phyloP scores from a whole-genome alignment of 2,329 filamentous ascomycete species.

The Ceratocystis diversiconidia region DNA sequence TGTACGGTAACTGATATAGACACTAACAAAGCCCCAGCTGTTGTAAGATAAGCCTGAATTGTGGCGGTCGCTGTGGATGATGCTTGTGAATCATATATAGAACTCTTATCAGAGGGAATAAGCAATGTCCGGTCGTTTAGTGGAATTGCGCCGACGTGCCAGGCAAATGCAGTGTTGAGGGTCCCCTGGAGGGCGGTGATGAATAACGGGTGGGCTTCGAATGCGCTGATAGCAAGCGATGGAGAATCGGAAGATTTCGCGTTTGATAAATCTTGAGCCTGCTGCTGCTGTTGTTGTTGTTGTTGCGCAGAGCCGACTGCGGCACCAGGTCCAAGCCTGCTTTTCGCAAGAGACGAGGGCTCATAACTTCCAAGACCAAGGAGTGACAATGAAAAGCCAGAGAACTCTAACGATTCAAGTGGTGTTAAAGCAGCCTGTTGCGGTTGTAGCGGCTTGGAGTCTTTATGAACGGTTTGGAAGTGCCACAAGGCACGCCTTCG shows the following conservation, averaged over 20 bases:
- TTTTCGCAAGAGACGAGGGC: conserved; percentile 12
- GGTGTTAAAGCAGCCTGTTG: conserved; percentile 8
- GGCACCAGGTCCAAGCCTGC: not conserved
- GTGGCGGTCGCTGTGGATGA: conserved; percentile 32
- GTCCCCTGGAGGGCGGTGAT: conserved; percentile 13
- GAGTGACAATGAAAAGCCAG: conserved; percentile 9
- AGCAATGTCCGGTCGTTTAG: conserved; percentile 16
- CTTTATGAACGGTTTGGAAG: conserved; percentile 34
- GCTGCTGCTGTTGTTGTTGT: not conserved
- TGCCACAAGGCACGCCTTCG: conserved; percentile 39
- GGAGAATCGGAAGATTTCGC: not conserved
- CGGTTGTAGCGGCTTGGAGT: conserved; percentile 22
- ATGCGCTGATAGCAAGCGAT: not conserved
- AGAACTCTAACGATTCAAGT: conserved; percentile 11
- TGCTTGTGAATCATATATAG: conserved; percentile 23
- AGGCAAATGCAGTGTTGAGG: conserved; percentile 4
- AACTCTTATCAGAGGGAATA: conserved; percentile 23
- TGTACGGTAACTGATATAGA: conserved; percentile 35
- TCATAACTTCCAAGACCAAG: conserved; percentile 9
- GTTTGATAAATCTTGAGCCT: not conserved
- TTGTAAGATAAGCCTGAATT: conserved; percentile 41
- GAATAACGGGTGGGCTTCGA: conserved; percentile 14
- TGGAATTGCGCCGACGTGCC: conserved; percentile 11
- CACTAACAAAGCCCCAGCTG: conserved; percentile 39
- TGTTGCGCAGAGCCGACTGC: not conserved